A percentile compares a stretch with the other conserved stretches of the same genome.
These are phyloP conservation scores for Trichoderma sp. DNA, from an alignment of 2,329 filamentous ascomycete genomes.

Conservation along the genomic window DNA sequence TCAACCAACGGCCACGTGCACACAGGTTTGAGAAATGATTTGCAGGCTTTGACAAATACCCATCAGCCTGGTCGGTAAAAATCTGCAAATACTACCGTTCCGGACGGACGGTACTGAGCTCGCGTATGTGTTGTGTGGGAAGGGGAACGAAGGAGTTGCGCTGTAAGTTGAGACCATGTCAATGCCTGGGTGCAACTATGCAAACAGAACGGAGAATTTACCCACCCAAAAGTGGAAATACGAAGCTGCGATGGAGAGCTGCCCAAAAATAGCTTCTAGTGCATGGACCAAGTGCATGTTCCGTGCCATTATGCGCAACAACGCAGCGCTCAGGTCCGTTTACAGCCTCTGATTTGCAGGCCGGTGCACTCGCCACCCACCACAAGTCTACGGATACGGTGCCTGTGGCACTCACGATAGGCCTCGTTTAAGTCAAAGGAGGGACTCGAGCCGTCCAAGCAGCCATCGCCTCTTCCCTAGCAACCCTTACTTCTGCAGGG, in stretches of 20 bases:
- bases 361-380: neutral
- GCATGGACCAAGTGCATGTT: neutral
- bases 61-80: neutral
- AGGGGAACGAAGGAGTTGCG: neutral
- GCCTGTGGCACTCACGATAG: neutral
- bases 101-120: neutral
- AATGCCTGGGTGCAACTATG: neutral
- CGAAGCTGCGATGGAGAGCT: neutral
- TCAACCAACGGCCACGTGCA: neutral
- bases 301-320: neutral
- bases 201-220: slow-evolving; percentile 8
- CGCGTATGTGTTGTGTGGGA: neutral
- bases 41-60: neutral
- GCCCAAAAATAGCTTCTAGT: slow-evolving; percentile 14
- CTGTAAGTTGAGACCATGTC: neutral
- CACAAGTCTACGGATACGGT: neutral
- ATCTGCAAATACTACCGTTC: neutral
- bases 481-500: neutral
- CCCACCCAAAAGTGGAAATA: slow-evolving; percentile 13
- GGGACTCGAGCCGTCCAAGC: neutral
- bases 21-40: neutral
- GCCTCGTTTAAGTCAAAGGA: neutral
- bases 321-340: neutral
- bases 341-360: slow-evolving; percentile 13
- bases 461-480: neutral